These are phyloP conservation scores for Xerocomellus chrysenteron DNA, from an alignment of 768 basidiomycete species.

Conservation along the genomic window DNA sequence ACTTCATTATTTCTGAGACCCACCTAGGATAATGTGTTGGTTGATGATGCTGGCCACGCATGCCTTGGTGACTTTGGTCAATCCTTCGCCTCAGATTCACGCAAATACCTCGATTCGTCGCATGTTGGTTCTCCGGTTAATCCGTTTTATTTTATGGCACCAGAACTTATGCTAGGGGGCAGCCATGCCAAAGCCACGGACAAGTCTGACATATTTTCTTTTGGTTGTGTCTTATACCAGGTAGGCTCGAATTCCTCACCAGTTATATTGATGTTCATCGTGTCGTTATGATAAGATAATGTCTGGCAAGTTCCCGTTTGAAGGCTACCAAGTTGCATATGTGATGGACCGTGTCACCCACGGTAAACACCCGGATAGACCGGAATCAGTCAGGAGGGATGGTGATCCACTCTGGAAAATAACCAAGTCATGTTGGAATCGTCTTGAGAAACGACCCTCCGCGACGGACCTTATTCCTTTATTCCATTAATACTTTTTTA, in stretches of 20 bases:
- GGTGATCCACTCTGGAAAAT: conserved; percentile 18
- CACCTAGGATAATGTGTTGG: conserved; percentile 25
- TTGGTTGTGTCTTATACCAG: conserved; percentile 33
- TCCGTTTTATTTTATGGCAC: conserved; percentile 27
- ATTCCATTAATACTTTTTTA: not conserved
- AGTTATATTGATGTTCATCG: not conserved
- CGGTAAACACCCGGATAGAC: conserved; percentile 2
- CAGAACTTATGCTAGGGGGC: conserved; percentile 18
- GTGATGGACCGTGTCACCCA: not conserved
- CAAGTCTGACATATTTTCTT: conserved; percentile 26
- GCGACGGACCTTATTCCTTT: conserved; percentile 3
- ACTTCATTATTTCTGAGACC: not conserved
- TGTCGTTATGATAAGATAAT: conserved; percentile 14
- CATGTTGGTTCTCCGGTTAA: conserved; percentile 13
- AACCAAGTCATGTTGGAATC: conserved; percentile 9
- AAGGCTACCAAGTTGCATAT: not conserved
- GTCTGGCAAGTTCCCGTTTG: conserved; percentile 18
- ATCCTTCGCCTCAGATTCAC: conserved; percentile 25
- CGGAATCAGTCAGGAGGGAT: not conserved
- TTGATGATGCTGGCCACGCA: conserved; percentile 14
- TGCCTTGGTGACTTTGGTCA: conserved; percentile 30
- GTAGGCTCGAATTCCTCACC: conserved; percentile 6
- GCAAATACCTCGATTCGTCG: conserved; percentile 23
- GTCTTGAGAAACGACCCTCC: conserved; percentile 11
- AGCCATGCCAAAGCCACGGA: conserved; percentile 7